A percentile compares a stretch with the other conserved stretches of the same genome.
phyloP scores from a whole-genome alignment of 2,329 filamentous ascomycete genomes.

The Thelonectria discophora region DNA sequence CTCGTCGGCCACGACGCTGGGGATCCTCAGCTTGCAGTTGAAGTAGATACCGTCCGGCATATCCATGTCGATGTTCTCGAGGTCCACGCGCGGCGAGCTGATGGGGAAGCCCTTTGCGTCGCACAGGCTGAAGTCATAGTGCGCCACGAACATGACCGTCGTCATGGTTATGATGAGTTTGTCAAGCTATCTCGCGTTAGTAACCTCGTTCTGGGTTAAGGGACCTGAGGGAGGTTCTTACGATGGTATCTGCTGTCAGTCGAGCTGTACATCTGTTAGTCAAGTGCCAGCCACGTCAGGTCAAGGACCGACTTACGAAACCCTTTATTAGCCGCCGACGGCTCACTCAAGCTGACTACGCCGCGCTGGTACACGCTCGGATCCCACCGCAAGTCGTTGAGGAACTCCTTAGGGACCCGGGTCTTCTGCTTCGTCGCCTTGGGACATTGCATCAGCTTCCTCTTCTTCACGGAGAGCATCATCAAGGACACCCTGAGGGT shows the following conservation, averaged over 20 bases:
- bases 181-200: conserved; percentile 51
- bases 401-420: too few species aligned
- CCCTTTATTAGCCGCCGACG: too few species aligned
- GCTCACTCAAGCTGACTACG: too few species aligned
- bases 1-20: neutral
- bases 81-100: conserved; percentile 22
- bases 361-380: conserved; percentile 57
- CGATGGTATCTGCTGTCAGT: neutral
- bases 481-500: conserved; percentile 60
- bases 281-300: neutral
- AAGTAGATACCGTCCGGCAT: conserved; percentile 11
- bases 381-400: conserved; percentile 52
- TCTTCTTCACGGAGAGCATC: neutral
- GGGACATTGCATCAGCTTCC: neutral
- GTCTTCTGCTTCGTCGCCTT: too few species aligned
- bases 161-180: conserved; percentile 63
- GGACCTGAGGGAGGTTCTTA: neutral
- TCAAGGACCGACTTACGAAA: conserved; percentile 46
- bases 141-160: conserved; percentile 57
- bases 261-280: conserved; percentile 32
- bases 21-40: neutral
- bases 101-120: conserved; percentile 49
- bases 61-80: conserved; percentile 7
- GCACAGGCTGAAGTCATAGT: conserved; percentile 57
- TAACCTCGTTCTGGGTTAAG: neutral